phyloP scores from a whole-genome alignment of 768 basidiomycete species.

The Phlebiopsis gigantea region DNA sequence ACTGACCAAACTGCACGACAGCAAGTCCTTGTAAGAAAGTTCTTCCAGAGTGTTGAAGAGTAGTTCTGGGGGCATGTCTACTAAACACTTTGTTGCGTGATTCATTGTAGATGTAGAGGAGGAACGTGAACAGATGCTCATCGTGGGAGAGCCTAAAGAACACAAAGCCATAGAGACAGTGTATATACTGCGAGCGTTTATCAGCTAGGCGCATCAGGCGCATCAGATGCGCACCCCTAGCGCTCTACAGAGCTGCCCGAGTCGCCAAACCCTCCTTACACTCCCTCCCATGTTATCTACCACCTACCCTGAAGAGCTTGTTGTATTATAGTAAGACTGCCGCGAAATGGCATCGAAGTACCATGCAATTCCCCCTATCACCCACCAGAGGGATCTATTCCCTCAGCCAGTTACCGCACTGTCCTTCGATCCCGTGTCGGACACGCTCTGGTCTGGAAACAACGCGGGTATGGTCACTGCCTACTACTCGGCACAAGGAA shows the following conservation, averaged over 20 bases:
- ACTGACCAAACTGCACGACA: background rate
- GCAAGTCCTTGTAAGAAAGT: background rate
- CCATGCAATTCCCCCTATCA: conserved; percentile 18
- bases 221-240: background rate
- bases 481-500: conserved; percentile 56
- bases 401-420: conserved; percentile 64
- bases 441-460: conserved; percentile 83
- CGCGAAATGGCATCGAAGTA: conserved; percentile 16
- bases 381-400: conserved; percentile 19
- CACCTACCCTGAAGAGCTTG: background rate
- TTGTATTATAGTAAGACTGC: background rate
- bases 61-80: background rate
- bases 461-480: conserved; percentile 66
- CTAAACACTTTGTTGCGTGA: background rate
- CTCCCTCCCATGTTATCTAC: background rate
- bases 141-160: no score
- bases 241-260: background rate
- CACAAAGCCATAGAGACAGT: no score
- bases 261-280: background rate
- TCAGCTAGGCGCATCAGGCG: conserved; percentile 3
- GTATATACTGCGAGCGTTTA: no score
- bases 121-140: no score
- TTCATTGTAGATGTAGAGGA: background rate
- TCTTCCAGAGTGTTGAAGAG: conserved; percentile 4
- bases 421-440: conserved; percentile 87